Evolutionary conservation across 257 asterid genomes (phyloP).

Genomic region (Primulina huaijiensis): DNA sequence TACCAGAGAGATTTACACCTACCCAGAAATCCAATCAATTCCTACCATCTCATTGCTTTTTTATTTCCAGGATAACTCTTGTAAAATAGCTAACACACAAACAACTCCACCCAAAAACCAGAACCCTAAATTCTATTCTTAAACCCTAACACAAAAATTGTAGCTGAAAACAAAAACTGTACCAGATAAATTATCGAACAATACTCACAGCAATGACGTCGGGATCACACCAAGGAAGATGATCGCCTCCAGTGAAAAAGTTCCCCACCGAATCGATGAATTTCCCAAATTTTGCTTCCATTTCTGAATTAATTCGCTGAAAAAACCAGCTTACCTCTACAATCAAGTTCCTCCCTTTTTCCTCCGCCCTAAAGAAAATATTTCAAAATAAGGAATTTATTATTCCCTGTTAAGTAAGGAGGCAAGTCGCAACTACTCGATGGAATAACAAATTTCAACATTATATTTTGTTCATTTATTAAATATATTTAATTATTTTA

Average conservation of each 20-base stretch:
- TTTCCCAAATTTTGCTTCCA: conserved; percentile 63
- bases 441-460: too few species aligned
- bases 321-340: too few species aligned
- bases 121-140: conserved; percentile 2
- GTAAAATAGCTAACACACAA: background rate
- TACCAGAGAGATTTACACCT: background rate
- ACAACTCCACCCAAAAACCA: background rate
- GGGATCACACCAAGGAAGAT: conserved; percentile 76
- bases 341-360: too few species aligned
- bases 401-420: too few species aligned
- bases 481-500: too few species aligned
- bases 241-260: conserved; percentile 73
- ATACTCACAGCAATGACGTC: conserved; percentile 18
- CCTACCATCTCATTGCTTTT: conserved; percentile 5
- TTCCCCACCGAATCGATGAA: conserved; percentile 62
- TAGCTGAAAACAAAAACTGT: background rate
- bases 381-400: too few species aligned
- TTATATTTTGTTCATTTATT: too few species aligned
- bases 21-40: conserved; percentile 1
- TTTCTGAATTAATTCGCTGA: conserved; percentile 17
- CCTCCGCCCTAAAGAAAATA: too few species aligned
- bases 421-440: background rate
- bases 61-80: background rate
- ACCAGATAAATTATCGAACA: background rate
- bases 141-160: conserved; percentile 22